Base-by-base conservation (phyloP, 257 asterid species). In the Solanum medicagineum region DNA sequence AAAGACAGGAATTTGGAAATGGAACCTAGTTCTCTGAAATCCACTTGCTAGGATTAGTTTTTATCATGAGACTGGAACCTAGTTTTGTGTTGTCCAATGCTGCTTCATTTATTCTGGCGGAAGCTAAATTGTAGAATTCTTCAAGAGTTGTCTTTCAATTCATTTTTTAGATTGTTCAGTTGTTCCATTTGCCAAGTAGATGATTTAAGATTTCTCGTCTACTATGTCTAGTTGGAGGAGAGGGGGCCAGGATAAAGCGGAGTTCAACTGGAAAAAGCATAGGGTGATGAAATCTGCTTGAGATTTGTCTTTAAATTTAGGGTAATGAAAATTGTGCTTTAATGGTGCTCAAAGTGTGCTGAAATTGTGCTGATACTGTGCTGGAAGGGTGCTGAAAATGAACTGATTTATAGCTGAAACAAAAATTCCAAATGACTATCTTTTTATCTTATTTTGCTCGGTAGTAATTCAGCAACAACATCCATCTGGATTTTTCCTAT, bases 401-500 rank as follows among this genome's bases (percentile, higher is more conserved):
- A 59, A 20, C 7, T 59, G n/a, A 59, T 59, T 59, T 59, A 59
- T 59, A 20, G 6, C 65, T 59, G 13, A 24, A 59, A 3, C n/a
- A 59, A 20, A 59, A 11, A 59, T 13, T 6, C 65, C n/a, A 59
- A 59, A 59, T 20, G 65, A 13, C 6, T 56, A 56, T 19, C 24
- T 17, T 56, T 56, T 17, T 56, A 22, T 56, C 24, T 22, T 56
- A 4, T 32, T 36, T 36, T 36, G 42, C 6, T 36, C 42, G 1
- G 42, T 36, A 4, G 42, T 89, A 86, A 84, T 88, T 85, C 98
- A 92, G 89, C 96, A 91, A 70, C 95, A 89, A 85, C 92, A 94
- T 84, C 92, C 94, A 6, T 94, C 98, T 9, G 95, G 98, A 83
- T 94, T 98, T 44, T 94, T 95, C 91, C 87, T 8, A 85, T 95